These are phyloP conservation scores for Abortiporus biennis DNA, from an alignment of 1,284 basidiomycete genomes.

Conservation along the genomic window DNA sequence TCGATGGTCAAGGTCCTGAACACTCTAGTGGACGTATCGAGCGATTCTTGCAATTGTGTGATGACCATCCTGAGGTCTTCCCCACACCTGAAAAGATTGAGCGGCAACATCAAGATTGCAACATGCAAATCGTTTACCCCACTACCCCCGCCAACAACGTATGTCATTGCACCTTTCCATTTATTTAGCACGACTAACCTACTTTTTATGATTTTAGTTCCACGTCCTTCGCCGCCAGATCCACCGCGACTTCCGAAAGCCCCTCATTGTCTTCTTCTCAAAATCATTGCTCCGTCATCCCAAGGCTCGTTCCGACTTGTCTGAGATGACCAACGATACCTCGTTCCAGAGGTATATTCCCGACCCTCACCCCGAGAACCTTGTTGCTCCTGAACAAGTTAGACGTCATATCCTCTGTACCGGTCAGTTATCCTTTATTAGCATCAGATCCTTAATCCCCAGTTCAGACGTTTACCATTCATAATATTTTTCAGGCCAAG, in stretches of 20 bases:
- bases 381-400: constrained; percentile 83
- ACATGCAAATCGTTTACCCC: constrained; percentile 98
- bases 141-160: constrained; percentile 93
- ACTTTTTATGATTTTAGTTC: constrained; percentile 58
- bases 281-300: constrained; percentile 95
- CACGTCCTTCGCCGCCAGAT: constrained; percentile 94
- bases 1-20: constrained; percentile 98
- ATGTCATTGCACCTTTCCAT: too few species aligned
- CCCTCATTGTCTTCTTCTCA: constrained; percentile 93
- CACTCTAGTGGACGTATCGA: constrained; percentile 97
- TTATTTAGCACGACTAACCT: not conserved
- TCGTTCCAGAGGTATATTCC: constrained; percentile 93
- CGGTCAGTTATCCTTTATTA: constrained; percentile 31
- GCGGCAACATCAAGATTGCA: constrained; percentile 97
- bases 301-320: constrained; percentile 78
- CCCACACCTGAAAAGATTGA: constrained; percentile 86
- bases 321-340: constrained; percentile 87
- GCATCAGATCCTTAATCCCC: not conserved
- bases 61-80: constrained; percentile 93
- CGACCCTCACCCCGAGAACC: constrained; percentile 65
- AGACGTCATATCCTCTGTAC: constrained; percentile 88
- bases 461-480: not conserved
- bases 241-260: constrained; percentile 95
- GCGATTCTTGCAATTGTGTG: constrained; percentile 96
- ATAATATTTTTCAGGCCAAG: constrained; percentile 60